phyloP scores from a whole-genome alignment of 163 green algal species.

The Volvox carteri region DNA sequence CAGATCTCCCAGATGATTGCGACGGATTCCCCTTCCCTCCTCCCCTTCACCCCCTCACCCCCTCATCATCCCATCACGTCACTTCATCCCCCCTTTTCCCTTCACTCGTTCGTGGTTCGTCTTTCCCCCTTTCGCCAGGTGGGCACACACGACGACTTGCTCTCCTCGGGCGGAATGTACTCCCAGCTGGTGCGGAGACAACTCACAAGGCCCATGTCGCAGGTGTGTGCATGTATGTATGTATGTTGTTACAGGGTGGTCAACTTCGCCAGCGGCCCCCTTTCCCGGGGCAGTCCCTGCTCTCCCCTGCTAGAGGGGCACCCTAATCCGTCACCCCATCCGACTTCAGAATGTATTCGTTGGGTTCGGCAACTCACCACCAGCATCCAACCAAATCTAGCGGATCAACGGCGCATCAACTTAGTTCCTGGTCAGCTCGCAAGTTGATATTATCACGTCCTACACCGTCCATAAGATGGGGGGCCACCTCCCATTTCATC shows the following conservation, averaged over 20 bases:
- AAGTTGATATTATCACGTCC: too few species aligned
- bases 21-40: neutral
- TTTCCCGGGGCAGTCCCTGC: neutral
- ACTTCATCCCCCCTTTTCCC: neutral
- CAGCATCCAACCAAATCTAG: too few species aligned
- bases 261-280: too few species aligned
- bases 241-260: neutral
- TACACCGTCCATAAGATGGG: too few species aligned
- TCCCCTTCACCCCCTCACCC: neutral
- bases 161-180: conserved; percentile 66
- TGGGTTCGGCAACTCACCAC: too few species aligned
- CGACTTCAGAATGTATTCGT: too few species aligned
- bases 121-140: conserved; percentile 54
- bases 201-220: conserved; percentile 35
- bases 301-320: neutral
- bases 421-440: too few species aligned
- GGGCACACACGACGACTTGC: conserved; percentile 83
- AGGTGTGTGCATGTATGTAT: neutral
- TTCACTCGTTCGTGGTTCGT: too few species aligned
- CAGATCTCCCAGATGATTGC: too few species aligned
- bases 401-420: too few species aligned
- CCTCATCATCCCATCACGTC: neutral
- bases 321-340: neutral
- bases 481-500: too few species aligned
- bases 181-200: conserved; percentile 65